Base-by-base conservation (phyloP, 139 green algal species). In the Marvania coccoides region DNA sequence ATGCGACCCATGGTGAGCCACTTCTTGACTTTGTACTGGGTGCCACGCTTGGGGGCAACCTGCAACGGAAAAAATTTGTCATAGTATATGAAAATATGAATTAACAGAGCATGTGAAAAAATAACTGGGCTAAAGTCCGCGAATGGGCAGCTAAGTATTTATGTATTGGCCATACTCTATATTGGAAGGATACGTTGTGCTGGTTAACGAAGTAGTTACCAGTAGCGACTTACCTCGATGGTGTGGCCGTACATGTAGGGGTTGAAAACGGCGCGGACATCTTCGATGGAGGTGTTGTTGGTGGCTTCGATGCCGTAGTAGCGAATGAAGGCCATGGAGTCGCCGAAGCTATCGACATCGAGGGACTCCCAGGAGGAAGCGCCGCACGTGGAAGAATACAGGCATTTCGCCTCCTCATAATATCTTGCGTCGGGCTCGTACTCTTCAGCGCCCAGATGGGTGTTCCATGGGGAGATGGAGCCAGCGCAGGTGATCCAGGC, bases 381-480 rank as follows among this genome's bases (percentile, higher is more conserved):
- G 26, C n/a, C 36, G 37, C 19, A 60, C 37, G 33, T 30, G 47
- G 23, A 37, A 15, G 37, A n/a, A 42, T 47, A 65, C 24, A 65
- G 33, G 58, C 58, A 38, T 5, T 46, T 30, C 7, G 55, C 1
- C 36, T 68, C 28, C 3, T 45, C 35, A 42, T 35, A 8, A 28
- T 24, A 33, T 14, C 42, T 35, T 29, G 69, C 69, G 12, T 80
- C 61, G 4, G 73, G 73, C 62, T 80, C 73, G 24, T 77, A 80
- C 61, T 80, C 73, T 46, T 80, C 73, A 31, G 51, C 60, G 26
- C 40, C 73, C 38, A 80, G 36, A 54, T 76, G 73, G 55, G 56
- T 47, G 48, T 34, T 31, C 72, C 72, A 79, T 45, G 72, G 72
- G 28, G 72, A 63, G 34, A 71, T 40, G 26, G 23, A 47, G 45